phyloP scores from a whole-genome alignment of 2,329 filamentous ascomycete species.

The Sordariomycetes sp. region DNA sequence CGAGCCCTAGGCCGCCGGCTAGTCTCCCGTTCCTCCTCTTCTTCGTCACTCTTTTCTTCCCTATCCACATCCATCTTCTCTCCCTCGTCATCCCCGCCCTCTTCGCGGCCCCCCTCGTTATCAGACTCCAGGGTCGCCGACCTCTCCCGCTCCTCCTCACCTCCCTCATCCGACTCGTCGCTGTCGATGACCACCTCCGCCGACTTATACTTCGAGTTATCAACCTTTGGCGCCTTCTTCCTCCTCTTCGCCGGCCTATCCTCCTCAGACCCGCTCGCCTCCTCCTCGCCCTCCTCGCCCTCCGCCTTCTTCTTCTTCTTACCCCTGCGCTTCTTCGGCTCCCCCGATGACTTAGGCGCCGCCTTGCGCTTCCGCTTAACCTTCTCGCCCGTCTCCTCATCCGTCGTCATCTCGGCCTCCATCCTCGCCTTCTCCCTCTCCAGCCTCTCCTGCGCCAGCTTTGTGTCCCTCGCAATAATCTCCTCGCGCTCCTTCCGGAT shows the following conservation, averaged over 20 bases:
- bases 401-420: constrained; percentile 69
- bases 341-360: constrained; percentile 21
- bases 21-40: constrained; percentile 35
- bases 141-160: constrained; percentile 9
- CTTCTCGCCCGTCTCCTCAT: constrained; percentile 70
- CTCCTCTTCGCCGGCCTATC: constrained; percentile 32
- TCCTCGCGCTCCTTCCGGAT: constrained; percentile 76
- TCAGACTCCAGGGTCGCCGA: constrained; percentile 10
- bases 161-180: constrained; percentile 39
- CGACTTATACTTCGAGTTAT: constrained; percentile 63
- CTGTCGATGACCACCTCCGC: constrained; percentile 73
- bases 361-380: constrained; percentile 57
- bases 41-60: constrained; percentile 17
- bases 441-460: constrained; percentile 54
- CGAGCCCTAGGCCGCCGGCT: constrained; percentile 29
- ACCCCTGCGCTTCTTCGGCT: constrained; percentile 20
- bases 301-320: constrained; percentile 42
- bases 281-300: constrained; percentile 25
- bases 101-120: constrained; percentile 14
- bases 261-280: constrained; percentile 27
- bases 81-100: constrained; percentile 15
- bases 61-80: constrained; percentile 41
- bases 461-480: constrained; percentile 64
- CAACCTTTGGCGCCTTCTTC: constrained; percentile 23
- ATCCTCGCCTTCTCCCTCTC: constrained; percentile 54